Evolutionary conservation across 768 basidiomycete genomes (phyloP), one percentile per base, ranked within the genome.

Genomic region (Mycena venus): DNA sequence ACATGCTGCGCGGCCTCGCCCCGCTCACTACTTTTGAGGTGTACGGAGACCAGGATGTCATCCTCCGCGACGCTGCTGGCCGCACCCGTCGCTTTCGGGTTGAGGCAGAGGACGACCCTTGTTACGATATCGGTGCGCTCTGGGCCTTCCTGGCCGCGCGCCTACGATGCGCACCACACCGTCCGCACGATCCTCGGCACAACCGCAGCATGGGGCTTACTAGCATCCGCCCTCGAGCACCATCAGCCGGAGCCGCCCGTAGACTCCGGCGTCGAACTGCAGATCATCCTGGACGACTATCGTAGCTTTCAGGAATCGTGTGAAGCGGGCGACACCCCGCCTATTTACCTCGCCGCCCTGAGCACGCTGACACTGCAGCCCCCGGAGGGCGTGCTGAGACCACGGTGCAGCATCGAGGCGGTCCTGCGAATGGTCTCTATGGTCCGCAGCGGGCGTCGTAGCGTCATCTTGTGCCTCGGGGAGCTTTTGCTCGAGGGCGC

Each of bases 381-480:
- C 38, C 9, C 27, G 34, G 34, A 9, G 6, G 27, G 56, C 42
- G 17, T 23, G 25, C 55, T 2, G 66, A n/a, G 25, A 56, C 14
- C 49, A 51, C 34, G n/a, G 55, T 67, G 66, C 66, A 58, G 17
- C 29, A 42, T 47, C 29, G 66, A 11, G 29, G 55, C 19, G 29
- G 40, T 68, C 21, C 55, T 58, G 23, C 66, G 47, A 27, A 8
- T 25, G 66, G 1, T 68, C 3, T 32, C 29, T 29, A 58, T 68
- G 66, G 66, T 68, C 4, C 66, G 27, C 66, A 67, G 36, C 27
- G 27, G 29, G 53, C 51, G 65, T 27, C 51, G 53, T 17, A 38
- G 51, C 38, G 36, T 67, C 53, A 53, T 67, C 53, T 51, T 67
- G 53, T 67, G 65, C 53, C 51, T 67, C n/a, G 53, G 65, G 29